Base-by-base conservation (phyloP, 352 stramenopile species). In the Pythium grandisporangium region DNA sequence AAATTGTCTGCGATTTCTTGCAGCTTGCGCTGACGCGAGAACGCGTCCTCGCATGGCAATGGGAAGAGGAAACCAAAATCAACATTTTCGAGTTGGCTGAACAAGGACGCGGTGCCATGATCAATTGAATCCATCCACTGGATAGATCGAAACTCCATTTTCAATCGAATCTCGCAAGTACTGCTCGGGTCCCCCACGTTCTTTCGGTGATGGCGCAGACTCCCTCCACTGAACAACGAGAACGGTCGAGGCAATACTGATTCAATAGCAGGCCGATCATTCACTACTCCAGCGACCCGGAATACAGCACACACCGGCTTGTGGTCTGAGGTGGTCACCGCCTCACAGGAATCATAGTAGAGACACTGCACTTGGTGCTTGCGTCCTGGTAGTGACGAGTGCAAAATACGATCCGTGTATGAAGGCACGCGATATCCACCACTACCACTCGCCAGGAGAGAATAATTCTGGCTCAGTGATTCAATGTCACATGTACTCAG, bases 361-460 rank as follows among this genome's bases (percentile, higher is more conserved):
- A 83, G 46, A 34, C 80, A 85, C 23, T 63, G 58, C 13, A 93
- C 49, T 17, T 63, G 63, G 12, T 82, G 55, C 26, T 63, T 32
- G 36, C 69, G 58, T 7, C 75, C 76, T 1, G 70, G 59, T 3
- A 95, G 61, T 14, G 83, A 90, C 33, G 75, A 66, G 24, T 85
- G 73, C n/a, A 96, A 55, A 14, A 96, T 70, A 27, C 85, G 75
- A 42, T 96, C 85, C 6, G 85, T 96, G 63, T 93, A 96, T 1
- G 82, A 95, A 5, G 85, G 85, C 13, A 93, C 72, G 25, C 84
- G 78, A 21, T 73, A 67, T 14, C 74, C 74, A 1, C 70, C 66
- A n/a, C 78, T 65, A n/a, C n/a, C n/a, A 14, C 40, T 64, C 3
- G 70, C 71, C 22, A 65, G 42, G 20, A 87, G 60, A 6, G 79